phyloP scores from a whole-genome alignment of 1,284 basidiomycete species.

The Fomes fomentarius region DNA sequence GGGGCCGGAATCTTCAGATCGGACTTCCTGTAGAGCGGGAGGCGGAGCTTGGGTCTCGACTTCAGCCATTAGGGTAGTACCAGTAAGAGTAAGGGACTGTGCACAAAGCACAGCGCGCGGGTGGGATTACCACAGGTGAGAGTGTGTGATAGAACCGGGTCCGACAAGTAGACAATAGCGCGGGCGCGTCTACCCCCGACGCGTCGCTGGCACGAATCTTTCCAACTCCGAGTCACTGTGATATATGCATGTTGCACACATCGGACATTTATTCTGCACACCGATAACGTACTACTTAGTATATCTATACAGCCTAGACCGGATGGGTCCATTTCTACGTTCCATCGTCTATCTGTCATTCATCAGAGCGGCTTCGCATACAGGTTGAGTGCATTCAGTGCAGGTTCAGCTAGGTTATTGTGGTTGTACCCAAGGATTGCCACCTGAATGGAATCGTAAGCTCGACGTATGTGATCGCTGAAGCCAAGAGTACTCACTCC shows the following conservation, averaged over 20 bases:
- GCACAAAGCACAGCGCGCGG: slow-evolving; percentile 25
- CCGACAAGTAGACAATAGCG: slow-evolving; percentile 28
- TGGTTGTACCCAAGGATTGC: slow-evolving; percentile 80
- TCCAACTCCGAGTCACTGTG: slow-evolving; percentile 5
- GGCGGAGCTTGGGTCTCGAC: slow-evolving; percentile 38
- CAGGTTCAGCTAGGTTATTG: slow-evolving; percentile 73
- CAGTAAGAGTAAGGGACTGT: slow-evolving; percentile 30
- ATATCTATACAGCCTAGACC: neutral
- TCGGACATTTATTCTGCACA: neutral
- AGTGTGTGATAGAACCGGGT: slow-evolving; percentile 22
- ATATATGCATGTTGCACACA: neutral
- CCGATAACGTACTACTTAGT: neutral
- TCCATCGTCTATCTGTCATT: neutral
- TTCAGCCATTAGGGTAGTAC: slow-evolving; percentile 48
- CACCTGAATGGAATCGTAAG: slow-evolving; percentile 44
- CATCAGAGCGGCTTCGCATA: slow-evolving; percentile 43
- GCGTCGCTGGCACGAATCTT: slow-evolving; percentile 22
- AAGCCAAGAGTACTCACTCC: slow-evolving; percentile 55
- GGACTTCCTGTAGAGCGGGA: slow-evolving; percentile 28
- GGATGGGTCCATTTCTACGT: too few relatives aligned
- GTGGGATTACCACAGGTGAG: slow-evolving; percentile 28
- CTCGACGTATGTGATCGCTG: neutral
- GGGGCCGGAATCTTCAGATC: slow-evolving; percentile 30
- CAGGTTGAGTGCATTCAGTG: slow-evolving; percentile 74
- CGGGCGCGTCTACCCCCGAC: slow-evolving; percentile 24